Percentiles rank a stretch among this genome's conserved stretches.
phyloP scores from a whole-genome alignment of 2,329 filamentous ascomycete genomes.

The Gaeumannomyces sp. region DNA sequence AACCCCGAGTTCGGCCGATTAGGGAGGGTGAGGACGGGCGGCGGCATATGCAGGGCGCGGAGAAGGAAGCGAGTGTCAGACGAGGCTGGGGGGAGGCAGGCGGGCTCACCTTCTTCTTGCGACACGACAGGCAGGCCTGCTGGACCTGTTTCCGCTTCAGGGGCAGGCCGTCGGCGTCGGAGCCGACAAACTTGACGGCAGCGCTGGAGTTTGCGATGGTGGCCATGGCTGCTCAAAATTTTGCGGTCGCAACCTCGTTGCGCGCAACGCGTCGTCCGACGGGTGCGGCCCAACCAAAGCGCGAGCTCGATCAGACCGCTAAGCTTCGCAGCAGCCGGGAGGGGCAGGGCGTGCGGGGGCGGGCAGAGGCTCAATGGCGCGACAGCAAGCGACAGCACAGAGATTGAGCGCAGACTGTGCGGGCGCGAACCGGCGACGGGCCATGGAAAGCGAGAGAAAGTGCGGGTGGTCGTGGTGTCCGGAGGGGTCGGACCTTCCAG shows the following conservation, averaged over 20 bases:
- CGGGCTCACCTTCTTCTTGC: conserved; percentile 44
- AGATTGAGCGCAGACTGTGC: background rate
- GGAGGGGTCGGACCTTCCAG: conserved; percentile 8
- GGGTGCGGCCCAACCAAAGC: conserved; percentile 1
- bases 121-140: conserved; percentile 50
- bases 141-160: conserved; percentile 54
- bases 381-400: background rate
- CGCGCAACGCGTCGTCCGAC: background rate
- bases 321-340: background rate
- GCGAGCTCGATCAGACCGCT: background rate
- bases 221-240: conserved; percentile 2
- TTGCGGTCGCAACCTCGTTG: conserved; percentile 4
- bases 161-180: conserved; percentile 46
- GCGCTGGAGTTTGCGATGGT: conserved; percentile 1
- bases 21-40: background rate
- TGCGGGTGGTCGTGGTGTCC: background rate
- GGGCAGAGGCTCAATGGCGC: background rate
- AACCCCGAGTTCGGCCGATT: background rate
- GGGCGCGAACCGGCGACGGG: background rate
- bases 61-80: background rate
- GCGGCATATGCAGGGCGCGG: background rate
- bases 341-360: background rate
- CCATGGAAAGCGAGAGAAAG: background rate
- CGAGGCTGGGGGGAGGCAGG: background rate
- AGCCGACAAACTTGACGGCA: conserved; percentile 50